phyloP scores from a whole-genome alignment of 2,329 filamentous ascomycete species.

The Colletotrichum simmondsii region DNA sequence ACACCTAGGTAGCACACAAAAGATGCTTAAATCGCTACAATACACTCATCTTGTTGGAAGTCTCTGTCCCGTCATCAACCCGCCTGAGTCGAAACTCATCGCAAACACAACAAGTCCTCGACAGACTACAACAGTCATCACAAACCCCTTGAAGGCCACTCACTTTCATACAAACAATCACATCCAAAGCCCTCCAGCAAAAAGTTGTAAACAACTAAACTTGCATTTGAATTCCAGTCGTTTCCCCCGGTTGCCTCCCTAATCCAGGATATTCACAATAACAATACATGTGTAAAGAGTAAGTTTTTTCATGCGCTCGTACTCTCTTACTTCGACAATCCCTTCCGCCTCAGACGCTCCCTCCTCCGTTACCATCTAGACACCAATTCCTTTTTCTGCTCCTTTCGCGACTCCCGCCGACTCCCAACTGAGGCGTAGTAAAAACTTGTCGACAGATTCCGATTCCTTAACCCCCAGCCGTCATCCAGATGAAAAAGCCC shows the following conservation, averaged over 20 bases:
- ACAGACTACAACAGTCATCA: too few species aligned
- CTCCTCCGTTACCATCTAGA: neutral
- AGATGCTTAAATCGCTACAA: too few species aligned
- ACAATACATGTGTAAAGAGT: conserved; percentile 31
- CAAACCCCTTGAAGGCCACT: neutral
- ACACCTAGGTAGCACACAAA: too few species aligned
- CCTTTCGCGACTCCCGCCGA: neutral
- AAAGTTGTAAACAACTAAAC: conserved; percentile 6
- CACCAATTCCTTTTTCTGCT: neutral
- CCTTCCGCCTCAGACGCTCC: neutral
- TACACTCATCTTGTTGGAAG: too few species aligned
- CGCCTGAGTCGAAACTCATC: too few species aligned
- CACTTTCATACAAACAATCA: neutral
- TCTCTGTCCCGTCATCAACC: too few species aligned
- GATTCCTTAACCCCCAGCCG: neutral
- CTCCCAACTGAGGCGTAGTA: neutral
- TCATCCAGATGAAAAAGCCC: neutral
- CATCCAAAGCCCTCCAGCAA: neutral
- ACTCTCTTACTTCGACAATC: neutral
- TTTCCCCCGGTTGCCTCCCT: conserved; percentile 5
- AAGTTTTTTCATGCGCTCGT: conserved; percentile 23
- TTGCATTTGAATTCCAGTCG: conserved; percentile 24
- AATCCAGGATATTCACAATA: conserved; percentile 35
- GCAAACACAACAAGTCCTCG: too few species aligned
- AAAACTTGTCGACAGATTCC: too few species aligned